Conservation (phyloP, 305 asterid species). For the Rubia balearica region DNA sequence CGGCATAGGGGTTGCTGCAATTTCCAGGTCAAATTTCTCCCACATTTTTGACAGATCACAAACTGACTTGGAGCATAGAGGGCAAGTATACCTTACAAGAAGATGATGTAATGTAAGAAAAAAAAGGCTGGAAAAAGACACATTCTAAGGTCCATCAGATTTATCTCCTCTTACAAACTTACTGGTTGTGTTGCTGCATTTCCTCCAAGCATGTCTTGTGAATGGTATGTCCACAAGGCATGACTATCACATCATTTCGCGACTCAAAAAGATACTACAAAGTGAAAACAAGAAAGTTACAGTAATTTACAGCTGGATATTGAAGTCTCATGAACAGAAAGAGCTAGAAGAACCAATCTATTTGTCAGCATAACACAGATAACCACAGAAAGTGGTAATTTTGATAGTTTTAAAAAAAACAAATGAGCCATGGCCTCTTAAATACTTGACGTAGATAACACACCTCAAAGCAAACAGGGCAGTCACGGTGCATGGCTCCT, state of each 20-base stretch:
- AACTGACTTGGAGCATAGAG: slow-evolving; percentile 77
- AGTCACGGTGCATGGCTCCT: slow-evolving; percentile 92
- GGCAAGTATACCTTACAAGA: slow-evolving; percentile 62
- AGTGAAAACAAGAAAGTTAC: neutral
- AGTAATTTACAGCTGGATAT: neutral
- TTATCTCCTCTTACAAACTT: slow-evolving; percentile 15
- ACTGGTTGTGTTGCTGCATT: slow-evolving; percentile 76
- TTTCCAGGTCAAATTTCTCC: slow-evolving; percentile 76
- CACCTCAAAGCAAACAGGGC: slow-evolving; percentile 86
- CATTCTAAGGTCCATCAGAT: neutral
- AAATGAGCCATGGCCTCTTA: neutral
- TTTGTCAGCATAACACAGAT: neutral
- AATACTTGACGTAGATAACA: neutral
- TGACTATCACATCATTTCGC: slow-evolving; percentile 48
- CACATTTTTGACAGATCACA: slow-evolving; percentile 90
- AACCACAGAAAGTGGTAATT: neutral
- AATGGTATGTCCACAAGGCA: slow-evolving; percentile 86
- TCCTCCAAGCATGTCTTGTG: slow-evolving; percentile 72
- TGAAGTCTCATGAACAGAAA: neutral
- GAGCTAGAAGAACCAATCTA: neutral
- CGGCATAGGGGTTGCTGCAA: slow-evolving; percentile 85
- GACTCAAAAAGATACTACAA: slow-evolving; percentile 77
- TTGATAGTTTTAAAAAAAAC: too few relatives aligned
- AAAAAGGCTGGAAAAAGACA: neutral
- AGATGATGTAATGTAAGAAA: neutral